Conservation (phyloP, 2,329 filamentous ascomycete genomes). For the Epicoccum nigrum region DNA sequence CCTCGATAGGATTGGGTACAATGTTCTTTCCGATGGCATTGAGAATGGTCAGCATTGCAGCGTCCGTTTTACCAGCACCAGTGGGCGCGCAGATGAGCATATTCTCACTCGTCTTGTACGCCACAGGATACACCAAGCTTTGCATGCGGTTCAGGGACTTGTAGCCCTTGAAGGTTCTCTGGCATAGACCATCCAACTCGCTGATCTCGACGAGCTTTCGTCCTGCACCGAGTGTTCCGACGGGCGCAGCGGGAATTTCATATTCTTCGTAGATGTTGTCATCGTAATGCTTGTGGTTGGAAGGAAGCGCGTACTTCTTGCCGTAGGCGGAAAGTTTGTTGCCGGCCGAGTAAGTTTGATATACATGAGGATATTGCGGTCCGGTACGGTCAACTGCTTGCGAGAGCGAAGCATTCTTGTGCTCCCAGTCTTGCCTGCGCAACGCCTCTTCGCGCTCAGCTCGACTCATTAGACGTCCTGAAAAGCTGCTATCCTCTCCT, state of each 20-base stretch:
- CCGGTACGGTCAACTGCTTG: constrained; percentile 73
- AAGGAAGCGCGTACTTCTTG: constrained; percentile 80
- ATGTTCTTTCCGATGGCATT: constrained; percentile 89
- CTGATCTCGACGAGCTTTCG: constrained; percentile 79
- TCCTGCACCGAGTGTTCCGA: constrained; percentile 73
- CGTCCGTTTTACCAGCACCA: constrained; percentile 98
- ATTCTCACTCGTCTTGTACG: constrained; percentile 94
- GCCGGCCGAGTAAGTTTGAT: constrained; percentile 80
- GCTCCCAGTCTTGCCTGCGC: constrained; percentile 75
- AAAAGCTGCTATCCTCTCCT: constrained; percentile 53
- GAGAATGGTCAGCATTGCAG: constrained; percentile 93
- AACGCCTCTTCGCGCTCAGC: constrained; percentile 81
- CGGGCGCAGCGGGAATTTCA: constrained; percentile 79
- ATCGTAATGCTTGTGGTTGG: constrained; percentile 74
- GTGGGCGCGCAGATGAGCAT: constrained; percentile 99
- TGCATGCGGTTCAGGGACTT: constrained; percentile 97
- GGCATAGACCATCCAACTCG: constrained; percentile 87
- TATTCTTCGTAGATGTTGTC: constrained; percentile 88
- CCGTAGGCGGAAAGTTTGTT: constrained; percentile 83
- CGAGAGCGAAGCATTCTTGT: constrained; percentile 77
- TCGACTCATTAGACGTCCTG: constrained; percentile 70
- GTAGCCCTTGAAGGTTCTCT: constrained; percentile 92
- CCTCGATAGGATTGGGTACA: constrained; percentile 77
- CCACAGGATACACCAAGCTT: constrained; percentile 92
- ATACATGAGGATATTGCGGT: constrained; percentile 90